A percentile compares a stretch with the other conserved stretches of the same genome.
Conservation (phyloP, 768 basidiomycete genomes). For the Grammothele lineata region DNA sequence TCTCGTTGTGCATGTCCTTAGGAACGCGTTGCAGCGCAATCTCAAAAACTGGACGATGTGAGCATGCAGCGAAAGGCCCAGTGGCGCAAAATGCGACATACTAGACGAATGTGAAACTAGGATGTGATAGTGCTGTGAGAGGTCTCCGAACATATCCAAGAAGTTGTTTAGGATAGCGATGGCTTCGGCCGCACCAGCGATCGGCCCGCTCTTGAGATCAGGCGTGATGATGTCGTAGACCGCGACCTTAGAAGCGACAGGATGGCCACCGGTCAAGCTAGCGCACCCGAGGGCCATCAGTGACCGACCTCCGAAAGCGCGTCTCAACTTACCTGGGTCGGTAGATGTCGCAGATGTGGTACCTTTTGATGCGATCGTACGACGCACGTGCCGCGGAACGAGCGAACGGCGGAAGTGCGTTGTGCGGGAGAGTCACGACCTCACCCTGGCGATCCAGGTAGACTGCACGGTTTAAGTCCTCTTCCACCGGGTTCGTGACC, state of each 20-base stretch:
- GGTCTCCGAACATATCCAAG: slow-evolving; percentile 68
- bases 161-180: slow-evolving; percentile 65
- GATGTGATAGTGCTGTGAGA: slow-evolving; percentile 65
- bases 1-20: slow-evolving; percentile 45
- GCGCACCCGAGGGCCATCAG: neutral
- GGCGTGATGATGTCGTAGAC: slow-evolving; percentile 82
- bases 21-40: slow-evolving; percentile 60
- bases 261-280: slow-evolving; percentile 70
- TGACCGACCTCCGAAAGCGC: neutral
- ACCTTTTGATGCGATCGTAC: slow-evolving; percentile 74
- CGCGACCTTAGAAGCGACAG: slow-evolving; percentile 67
- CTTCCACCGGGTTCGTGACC: slow-evolving; percentile 55
- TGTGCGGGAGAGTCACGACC: slow-evolving; percentile 66
- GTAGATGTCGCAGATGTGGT: slow-evolving; percentile 72
- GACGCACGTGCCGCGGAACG: slow-evolving; percentile 69
- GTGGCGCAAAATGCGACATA: slow-evolving; percentile 31
- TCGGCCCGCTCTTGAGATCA: slow-evolving; percentile 57
- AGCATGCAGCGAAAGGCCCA: slow-evolving; percentile 9
- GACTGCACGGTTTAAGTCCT: slow-evolving; percentile 51
- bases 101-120: slow-evolving; percentile 76
- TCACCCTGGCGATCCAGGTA: slow-evolving; percentile 82
- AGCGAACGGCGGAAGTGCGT: slow-evolving; percentile 75
- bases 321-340: slow-evolving; percentile 61
- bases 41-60: slow-evolving; percentile 52
- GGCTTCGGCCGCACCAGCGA: slow-evolving; percentile 71